Base-by-base conservation (phyloP, 345 rosid species). In the Ricinus communis region DNA sequence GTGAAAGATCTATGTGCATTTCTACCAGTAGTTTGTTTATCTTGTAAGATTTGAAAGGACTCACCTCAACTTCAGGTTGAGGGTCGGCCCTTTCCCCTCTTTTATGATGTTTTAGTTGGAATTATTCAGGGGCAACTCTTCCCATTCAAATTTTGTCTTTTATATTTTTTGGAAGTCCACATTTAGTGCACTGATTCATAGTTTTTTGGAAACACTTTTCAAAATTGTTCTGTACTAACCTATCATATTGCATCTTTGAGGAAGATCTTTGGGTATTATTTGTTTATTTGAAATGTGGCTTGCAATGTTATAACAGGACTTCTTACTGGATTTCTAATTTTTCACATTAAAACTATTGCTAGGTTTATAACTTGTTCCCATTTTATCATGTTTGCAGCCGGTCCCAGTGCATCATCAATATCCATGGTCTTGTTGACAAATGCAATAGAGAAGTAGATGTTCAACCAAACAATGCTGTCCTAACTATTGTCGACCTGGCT, bases 391-490 rank as follows among this genome's bases (percentile, higher is more conserved):
- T 52, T 75, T 68, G 80, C 86, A 91, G 98, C 78, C 98, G 98
- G 66, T 94, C 98, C 15, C 98, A 94, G 74, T 91, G 98, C 81
- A 82, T 94, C 74, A 94, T 91, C 71, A 94, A 86, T 83, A 77
- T 94, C 62, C 87, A 82, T 50, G 70, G 81, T 65, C 47, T 67
- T 51, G 59, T 27, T 66, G 47, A 72, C 19, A 71, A 76, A 27
- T 66, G 40, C 66, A 76, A 72, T 18, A 68, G 68, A 36, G 84
- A 83, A 41, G 76, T 52, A 49, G 66, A 80, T 73, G 62, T 65
- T 64, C 88, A 77, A 66, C 74, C 74, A 45, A 76, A 69, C 71
- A 71, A 76, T 75, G 82, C 87, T 71, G 70, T 84, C 72, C 75
- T 94, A 61, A 88, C 96, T 15, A 85, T 94, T 69, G 93, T 90